Percentiles rank a stretch among this genome's conserved stretches.
phyloP scores from a whole-genome alignment of 768 basidiomycete species.

The Russula ochroleuca region DNA sequence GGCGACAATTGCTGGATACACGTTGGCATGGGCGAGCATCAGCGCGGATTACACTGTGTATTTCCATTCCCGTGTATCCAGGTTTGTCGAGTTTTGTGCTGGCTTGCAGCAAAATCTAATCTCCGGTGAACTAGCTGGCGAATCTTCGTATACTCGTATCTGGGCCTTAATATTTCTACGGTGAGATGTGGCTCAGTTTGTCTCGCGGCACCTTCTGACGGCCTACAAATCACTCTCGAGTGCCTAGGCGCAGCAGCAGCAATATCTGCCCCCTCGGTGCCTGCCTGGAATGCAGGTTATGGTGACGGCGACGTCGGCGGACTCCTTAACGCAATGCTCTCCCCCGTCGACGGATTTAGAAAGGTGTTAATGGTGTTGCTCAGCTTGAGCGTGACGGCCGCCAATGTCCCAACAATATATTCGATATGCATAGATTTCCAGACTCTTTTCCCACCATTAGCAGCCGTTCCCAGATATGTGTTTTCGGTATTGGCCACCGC shows the following conservation, averaged over 20 bases:
- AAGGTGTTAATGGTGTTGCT: conserved; percentile 70
- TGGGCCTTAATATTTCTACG: conserved; percentile 57
- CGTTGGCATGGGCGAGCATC: conserved; percentile 56
- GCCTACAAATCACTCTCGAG: conserved; percentile 38
- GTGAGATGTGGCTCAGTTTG: conserved; percentile 39
- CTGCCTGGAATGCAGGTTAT: conserved; percentile 54
- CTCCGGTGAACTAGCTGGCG: conserved; percentile 40
- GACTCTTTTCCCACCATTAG: conserved; percentile 55
- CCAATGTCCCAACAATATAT: conserved; percentile 81
- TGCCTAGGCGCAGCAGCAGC: conserved; percentile 68
- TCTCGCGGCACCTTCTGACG: conserved; percentile 20
- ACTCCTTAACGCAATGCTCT: conserved; percentile 56
- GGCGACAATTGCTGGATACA: conserved; percentile 67
- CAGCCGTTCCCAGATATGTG: conserved; percentile 61
- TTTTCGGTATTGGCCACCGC: conserved; percentile 63
- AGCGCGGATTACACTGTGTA: conserved; percentile 76
- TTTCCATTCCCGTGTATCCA: conserved; percentile 52
- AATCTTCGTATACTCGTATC: conserved; percentile 61
- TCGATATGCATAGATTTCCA: conserved; percentile 73
- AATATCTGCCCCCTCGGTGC: conserved; percentile 50
- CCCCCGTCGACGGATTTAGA: conserved; percentile 60
- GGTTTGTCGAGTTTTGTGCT: conserved; percentile 36
- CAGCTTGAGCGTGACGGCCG: conserved; percentile 71
- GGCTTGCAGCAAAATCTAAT: neutral
- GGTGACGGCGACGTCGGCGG: conserved; percentile 55